Evolutionary conservation across 768 basidiomycete species (phyloP).

Genomic region (Lanmaoa rubissima): DNA sequence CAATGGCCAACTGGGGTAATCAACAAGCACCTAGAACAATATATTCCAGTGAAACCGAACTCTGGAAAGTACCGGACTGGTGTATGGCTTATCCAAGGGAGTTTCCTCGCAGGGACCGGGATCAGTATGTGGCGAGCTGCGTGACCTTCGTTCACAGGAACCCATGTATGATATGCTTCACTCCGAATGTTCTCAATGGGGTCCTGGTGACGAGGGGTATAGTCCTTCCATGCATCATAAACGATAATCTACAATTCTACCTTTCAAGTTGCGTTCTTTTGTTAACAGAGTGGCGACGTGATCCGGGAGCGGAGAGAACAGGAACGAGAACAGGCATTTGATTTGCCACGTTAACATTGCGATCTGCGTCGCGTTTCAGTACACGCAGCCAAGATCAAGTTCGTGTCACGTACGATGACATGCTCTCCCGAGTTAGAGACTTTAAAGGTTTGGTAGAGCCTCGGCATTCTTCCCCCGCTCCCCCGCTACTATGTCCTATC

Average conservation of each 20-base stretch:
- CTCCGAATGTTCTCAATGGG: too few relatives aligned
- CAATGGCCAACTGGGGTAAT: too few relatives aligned
- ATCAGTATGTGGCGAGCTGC: background rate
- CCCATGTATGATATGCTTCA: background rate
- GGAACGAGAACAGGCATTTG: background rate
- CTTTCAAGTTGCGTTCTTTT: background rate
- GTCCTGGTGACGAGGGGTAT: too few relatives aligned
- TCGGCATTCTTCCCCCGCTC: background rate
- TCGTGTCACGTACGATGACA: background rate
- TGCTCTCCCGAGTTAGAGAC: background rate
- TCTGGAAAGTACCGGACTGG: background rate
- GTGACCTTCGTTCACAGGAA: too few relatives aligned
- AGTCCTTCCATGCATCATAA: too few relatives aligned
- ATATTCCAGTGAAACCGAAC: too few relatives aligned
- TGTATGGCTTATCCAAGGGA: background rate
- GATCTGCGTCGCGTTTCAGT: slow-evolving; percentile 1
- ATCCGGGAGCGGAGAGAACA: background rate
- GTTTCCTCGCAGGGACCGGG: slow-evolving; percentile 10
- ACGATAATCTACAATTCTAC: too few relatives aligned
- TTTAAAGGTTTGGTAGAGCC: slow-evolving; percentile 10
- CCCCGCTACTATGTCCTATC: slow-evolving; percentile 19
- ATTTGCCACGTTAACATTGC: background rate
- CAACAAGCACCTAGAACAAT: background rate
- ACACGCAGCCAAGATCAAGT: background rate
- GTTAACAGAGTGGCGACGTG: background rate